Evolutionary conservation across 1,284 basidiomycete species (phyloP), one percentile per base, ranked within the genome.

Genomic region (Phylloboletellus chloephorus): DNA sequence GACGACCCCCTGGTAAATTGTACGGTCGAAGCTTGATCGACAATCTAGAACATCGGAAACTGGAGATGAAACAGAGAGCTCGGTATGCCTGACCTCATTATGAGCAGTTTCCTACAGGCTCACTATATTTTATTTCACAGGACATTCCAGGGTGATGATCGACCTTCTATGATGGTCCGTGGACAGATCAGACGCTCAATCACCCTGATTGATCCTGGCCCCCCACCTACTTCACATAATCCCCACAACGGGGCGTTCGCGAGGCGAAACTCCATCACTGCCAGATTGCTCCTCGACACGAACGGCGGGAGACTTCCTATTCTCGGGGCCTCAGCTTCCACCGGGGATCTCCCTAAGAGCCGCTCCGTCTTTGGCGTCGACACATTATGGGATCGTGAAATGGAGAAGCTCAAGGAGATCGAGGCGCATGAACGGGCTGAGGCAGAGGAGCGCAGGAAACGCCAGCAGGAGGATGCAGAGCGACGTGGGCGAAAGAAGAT

Each of bases 101-200:
- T 36, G 33, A 33, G 47, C 35, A 20, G 24, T 32, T 35, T 48
- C 47, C 26, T 22, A 25, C n/a, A 50, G 30, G 39, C 36, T 51
- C 21, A 47, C 34, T 36, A 33, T 15, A 15, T 31, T 41, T 34
- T 36, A 23, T 25, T 37, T 37, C 15, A 39, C 46, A 86, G 82
- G 34, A 77, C 81, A 15, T 86, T 86, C 57, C 73, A 63, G 44
- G 86, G 86, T 17, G 86, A 89, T 53, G 72, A 83, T 51, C 72
- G 87, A 38, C 85, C 87, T 11, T 83, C 85, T 7, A 89, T 89
- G 87, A 89, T 89, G 87, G 74, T 76, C 30, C 75, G 87, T 46
- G 66, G 68, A 25, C 65, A 68, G 31, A 61, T 68, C 22, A 63
- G 71, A 40, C 76, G 75, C 15, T 63, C 74, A 16, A 81, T 73